Evolutionary conservation across 2,329 filamentous ascomycete genomes (phyloP).

Genomic region (Nigrograna mackinnonii): DNA sequence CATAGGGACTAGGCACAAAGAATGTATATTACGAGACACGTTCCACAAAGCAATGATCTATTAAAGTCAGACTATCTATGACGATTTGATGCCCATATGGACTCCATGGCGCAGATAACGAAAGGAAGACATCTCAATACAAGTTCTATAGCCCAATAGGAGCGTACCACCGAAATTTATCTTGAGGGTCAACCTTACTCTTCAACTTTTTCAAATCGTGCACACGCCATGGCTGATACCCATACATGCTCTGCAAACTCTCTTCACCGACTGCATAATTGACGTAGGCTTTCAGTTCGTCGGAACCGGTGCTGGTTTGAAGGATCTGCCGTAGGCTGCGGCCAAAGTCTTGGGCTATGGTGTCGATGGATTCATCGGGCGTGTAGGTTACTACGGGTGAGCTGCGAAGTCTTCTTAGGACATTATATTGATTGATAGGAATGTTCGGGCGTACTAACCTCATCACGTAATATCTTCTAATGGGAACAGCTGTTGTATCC

Average conservation of each 20-base stretch:
- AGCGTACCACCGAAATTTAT: constrained; percentile 30
- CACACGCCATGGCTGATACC: constrained; percentile 35
- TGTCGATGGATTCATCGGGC: constrained; percentile 16
- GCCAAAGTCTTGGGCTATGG: constrained; percentile 10
- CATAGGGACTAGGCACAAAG: too few species aligned
- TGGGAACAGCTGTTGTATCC: constrained; percentile 3
- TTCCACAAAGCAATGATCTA: too few species aligned
- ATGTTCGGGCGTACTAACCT: constrained; percentile 6
- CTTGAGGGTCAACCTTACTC: constrained; percentile 34
- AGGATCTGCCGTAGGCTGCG: constrained; percentile 12
- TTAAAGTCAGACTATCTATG: too few species aligned
- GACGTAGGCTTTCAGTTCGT: constrained; percentile 25
- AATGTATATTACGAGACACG: too few species aligned
- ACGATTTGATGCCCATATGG: too few species aligned
- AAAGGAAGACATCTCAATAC: too few species aligned
- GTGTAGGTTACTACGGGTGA: constrained; percentile 17
- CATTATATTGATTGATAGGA: constrained; percentile 16
- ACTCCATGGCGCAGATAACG: too few species aligned
- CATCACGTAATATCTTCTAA: constrained; percentile 1
- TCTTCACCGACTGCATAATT: constrained; percentile 38
- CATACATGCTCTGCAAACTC: constrained; percentile 32
- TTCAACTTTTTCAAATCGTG: constrained; percentile 36
- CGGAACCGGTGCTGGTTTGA: constrained; percentile 10
- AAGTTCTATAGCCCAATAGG: constrained; percentile 24
- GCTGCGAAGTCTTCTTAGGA: constrained; percentile 13